Conservation (phyloP, 2,329 filamentous ascomycete species). For the Aspergillus quadrilineatus region DNA sequence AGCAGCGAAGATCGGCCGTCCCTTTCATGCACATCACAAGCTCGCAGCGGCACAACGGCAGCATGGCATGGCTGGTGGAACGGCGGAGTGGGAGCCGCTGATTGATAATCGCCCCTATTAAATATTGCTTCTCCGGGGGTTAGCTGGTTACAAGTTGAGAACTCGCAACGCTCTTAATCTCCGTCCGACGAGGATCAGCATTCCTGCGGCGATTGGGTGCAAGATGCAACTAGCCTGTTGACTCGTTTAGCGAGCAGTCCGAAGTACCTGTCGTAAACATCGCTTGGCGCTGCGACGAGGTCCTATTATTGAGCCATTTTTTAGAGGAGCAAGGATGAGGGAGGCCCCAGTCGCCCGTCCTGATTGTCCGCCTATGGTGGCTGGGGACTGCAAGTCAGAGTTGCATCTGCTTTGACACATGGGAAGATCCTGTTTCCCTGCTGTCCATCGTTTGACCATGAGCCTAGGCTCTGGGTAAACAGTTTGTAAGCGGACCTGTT, state of each 20-base stretch:
- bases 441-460: not conserved
- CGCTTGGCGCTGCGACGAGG: not conserved
- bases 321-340: not conserved
- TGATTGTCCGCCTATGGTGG: not conserved
- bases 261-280: not conserved
- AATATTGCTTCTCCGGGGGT: not conserved
- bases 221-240: not conserved
- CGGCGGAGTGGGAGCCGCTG: not conserved
- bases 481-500: not conserved
- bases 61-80: not conserved
- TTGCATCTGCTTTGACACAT: not conserved
- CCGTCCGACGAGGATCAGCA: not conserved
- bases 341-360: not conserved
- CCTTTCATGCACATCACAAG: slow-evolving; percentile 16
- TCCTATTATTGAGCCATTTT: not conserved
- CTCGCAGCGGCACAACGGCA: slow-evolving; percentile 2
- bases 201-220: not conserved
- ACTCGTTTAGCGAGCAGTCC: not conserved
- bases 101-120: not conserved
- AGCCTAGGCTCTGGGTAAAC: not conserved
- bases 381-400: slow-evolving; percentile 1
- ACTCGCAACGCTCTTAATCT: not conserved
- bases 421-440: not conserved
- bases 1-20: slow-evolving; percentile 19
- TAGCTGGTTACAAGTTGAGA: not conserved